phyloP scores from a whole-genome alignment of 164 flowering plant genomes.

The Amborella trichopoda region DNA sequence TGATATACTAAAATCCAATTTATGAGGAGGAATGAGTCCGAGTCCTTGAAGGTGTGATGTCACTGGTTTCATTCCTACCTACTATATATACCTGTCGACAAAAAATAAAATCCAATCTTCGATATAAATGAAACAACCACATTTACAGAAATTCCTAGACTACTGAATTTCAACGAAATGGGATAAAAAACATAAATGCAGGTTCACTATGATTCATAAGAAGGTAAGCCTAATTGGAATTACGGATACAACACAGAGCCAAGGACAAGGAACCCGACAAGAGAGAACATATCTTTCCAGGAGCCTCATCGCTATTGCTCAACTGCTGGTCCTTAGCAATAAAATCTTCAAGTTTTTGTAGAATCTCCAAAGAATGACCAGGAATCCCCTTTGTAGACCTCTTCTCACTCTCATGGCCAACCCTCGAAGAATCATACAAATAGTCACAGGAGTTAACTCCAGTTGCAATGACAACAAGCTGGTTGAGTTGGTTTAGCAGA shows the following conservation, averaged over 20 bases:
- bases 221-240: no score
- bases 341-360: slow-evolving; percentile 70
- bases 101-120: no score
- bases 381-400: slow-evolving; percentile 19
- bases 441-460: slow-evolving; percentile 72
- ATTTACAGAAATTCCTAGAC: no score
- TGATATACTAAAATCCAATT: no score
- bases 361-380: slow-evolving; percentile 23
- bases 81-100: no score
- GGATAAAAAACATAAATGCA: no score
- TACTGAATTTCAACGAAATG: no score
- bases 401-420: slow-evolving; percentile 19
- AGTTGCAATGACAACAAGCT: slow-evolving; percentile 78
- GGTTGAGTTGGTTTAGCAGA: slow-evolving; percentile 74
- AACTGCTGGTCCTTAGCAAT: slow-evolving; percentile 41
- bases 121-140: no score
- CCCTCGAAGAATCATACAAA: slow-evolving; percentile 51
- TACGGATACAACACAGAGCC: slow-evolving; percentile 97
- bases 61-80: no score
- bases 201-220: no score
- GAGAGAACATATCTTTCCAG: slow-evolving; percentile 37
- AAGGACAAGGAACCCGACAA: slow-evolving; percentile 86
- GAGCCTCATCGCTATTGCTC: slow-evolving; percentile 20
- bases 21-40: no score
- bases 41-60: no score